phyloP scores from a whole-genome alignment of 371 early-diverging fungal genomes.

The Entomophthora muscae region DNA sequence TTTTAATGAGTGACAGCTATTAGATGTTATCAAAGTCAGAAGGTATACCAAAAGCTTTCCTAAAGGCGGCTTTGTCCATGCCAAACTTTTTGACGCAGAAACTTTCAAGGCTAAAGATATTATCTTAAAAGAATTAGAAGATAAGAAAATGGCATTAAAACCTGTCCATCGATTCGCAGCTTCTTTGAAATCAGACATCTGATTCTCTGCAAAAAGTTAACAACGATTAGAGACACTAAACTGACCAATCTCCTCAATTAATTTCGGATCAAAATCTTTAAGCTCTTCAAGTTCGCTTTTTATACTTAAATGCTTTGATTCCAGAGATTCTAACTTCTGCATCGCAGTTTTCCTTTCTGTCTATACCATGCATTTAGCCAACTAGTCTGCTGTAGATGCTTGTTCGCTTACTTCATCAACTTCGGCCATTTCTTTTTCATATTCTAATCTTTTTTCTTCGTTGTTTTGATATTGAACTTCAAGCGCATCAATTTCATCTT shows the following conservation, averaged over 20 bases:
- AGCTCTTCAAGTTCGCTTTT: constrained; percentile 38
- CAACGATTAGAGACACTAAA: constrained; percentile 2
- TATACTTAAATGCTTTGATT: constrained; percentile 16
- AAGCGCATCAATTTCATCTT: neutral
- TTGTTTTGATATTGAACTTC: neutral
- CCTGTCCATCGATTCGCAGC: constrained; percentile 83
- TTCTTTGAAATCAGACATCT: constrained; percentile 28
- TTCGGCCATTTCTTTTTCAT: neutral
- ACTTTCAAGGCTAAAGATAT: constrained; percentile 70
- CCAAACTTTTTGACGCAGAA: constrained; percentile 64
- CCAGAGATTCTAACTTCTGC: constrained; percentile 24
- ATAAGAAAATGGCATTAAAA: constrained; percentile 12
- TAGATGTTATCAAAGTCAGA: constrained; percentile 63
- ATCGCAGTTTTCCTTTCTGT: constrained; percentile 18
- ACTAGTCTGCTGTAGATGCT: constrained; percentile 18
- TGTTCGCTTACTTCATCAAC: constrained; percentile 6
- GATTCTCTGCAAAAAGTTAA: constrained; percentile 29
- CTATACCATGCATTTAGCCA: constrained; percentile 19
- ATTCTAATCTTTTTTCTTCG: neutral
- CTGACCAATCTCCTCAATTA: constrained; percentile 42
- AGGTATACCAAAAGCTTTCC: constrained; percentile 50
- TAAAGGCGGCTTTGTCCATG: constrained; percentile 48
- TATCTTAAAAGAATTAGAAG: constrained; percentile 31
- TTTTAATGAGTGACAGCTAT: no score
- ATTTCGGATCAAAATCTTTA: constrained; percentile 56